Conservation (phyloP, 257 asterid species). For the Plectranthus barbatus region DNA sequence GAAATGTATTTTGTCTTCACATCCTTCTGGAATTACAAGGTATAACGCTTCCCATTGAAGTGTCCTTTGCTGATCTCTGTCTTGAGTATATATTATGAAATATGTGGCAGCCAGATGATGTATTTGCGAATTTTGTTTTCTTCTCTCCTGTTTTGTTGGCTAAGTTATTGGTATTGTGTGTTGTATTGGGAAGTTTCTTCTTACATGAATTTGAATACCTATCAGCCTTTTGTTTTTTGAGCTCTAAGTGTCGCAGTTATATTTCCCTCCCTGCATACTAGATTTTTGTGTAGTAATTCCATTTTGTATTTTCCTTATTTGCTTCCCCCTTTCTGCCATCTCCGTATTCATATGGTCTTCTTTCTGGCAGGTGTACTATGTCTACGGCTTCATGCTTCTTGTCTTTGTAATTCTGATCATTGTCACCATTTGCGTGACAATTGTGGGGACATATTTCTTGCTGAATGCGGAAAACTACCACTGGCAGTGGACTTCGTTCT, state of each 20-base stretch:
- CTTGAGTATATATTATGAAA: background rate
- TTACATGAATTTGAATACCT: background rate
- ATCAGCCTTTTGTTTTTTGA: background rate
- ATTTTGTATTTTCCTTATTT: background rate
- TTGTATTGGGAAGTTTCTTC: background rate
- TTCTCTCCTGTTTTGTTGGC: background rate
- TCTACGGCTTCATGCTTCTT: slow-evolving; percentile 79
- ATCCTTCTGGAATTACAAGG: slow-evolving; percentile 95
- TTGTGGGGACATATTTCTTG: slow-evolving; percentile 82
- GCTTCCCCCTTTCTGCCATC: slow-evolving; percentile 36
- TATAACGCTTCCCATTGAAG: slow-evolving; percentile 22
- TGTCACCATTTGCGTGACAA: slow-evolving; percentile 74
- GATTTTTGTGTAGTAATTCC: background rate
- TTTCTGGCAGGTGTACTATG: slow-evolving; percentile 71
- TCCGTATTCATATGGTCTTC: slow-evolving; percentile 9
- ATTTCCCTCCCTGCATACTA: background rate
- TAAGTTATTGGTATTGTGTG: background rate
- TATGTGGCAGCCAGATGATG: background rate
- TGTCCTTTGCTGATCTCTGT: background rate
- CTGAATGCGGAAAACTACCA: slow-evolving; percentile 83
- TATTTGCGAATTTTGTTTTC: background rate
- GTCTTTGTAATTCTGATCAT: slow-evolving; percentile 74
- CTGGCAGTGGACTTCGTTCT: slow-evolving; percentile 89
- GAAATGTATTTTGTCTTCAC: slow-evolving; percentile 92
- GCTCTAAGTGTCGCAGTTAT: background rate